Conservation (phyloP, 495 filamentous ascomycete genomes). For the Filosporella fistucella region DNA sequence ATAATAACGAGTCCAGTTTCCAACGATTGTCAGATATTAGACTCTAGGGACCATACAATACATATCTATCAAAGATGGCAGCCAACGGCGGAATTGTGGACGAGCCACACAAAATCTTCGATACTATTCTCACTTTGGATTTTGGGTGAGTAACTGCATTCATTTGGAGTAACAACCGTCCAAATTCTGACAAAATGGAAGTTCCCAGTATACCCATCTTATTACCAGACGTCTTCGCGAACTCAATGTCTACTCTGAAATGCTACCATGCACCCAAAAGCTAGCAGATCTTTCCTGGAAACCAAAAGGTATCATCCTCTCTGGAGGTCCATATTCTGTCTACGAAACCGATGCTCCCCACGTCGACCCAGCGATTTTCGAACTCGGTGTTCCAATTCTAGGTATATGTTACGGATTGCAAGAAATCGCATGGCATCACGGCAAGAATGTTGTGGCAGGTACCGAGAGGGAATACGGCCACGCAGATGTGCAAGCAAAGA, state of each 20-base stretch:
- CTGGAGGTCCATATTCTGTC: constrained; percentile 71
- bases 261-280: constrained; percentile 91
- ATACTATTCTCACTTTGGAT: constrained; percentile 24
- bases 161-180: constrained; percentile 1
- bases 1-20: too few relatives aligned
- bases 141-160: constrained; percentile 19
- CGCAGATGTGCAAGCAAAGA: constrained; percentile 36
- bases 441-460: constrained; percentile 69
- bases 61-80: constrained; percentile 6
- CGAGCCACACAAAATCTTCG: constrained; percentile 23
- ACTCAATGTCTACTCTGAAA: constrained; percentile 84
- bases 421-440: constrained; percentile 74
- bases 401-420: constrained; percentile 78
- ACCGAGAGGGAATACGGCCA: constrained; percentile 70
- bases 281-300: constrained; percentile 71
- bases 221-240: constrained; percentile 73
- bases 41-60: constrained; percentile 16
- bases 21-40: background rate
- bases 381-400: constrained; percentile 70
- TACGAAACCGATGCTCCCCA: constrained; percentile 71
- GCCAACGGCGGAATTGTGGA: constrained; percentile 10
- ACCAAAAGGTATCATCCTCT: constrained; percentile 78
- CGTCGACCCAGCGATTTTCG: constrained; percentile 75
- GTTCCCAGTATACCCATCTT: constrained; percentile 64
- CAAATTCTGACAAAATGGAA: constrained; percentile 14